Conservation (phyloP, 768 basidiomycete genomes). For the Chalciporus pseudorubinellus region DNA sequence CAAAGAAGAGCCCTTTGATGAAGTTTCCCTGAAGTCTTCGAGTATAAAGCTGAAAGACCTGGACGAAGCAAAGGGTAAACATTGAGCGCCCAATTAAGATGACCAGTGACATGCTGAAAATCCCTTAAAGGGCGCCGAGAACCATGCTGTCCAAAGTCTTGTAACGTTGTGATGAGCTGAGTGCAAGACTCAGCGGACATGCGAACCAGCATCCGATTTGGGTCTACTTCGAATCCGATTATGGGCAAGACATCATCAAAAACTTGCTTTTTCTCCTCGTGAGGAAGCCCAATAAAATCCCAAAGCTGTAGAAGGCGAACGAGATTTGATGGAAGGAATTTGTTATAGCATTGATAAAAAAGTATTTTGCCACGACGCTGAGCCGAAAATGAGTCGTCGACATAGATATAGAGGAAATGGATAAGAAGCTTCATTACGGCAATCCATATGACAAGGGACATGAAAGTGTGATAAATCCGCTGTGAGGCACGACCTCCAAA, state of each 20-base stretch:
- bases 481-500: constrained; percentile 26
- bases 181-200: constrained; percentile 6
- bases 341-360: neutral
- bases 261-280: constrained; percentile 32
- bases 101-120: constrained; percentile 34
- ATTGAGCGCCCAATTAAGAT: constrained; percentile 41
- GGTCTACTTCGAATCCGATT: constrained; percentile 37
- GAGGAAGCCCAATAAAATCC: constrained; percentile 31
- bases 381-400: constrained; percentile 28
- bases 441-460: constrained; percentile 32
- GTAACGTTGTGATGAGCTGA: constrained; percentile 15
- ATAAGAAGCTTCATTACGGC: constrained; percentile 17
- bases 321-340: neutral
- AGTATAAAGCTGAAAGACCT: constrained; percentile 32
- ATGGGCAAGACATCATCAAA: constrained; percentile 1
- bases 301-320: constrained; percentile 27
- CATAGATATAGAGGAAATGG: constrained; percentile 19
- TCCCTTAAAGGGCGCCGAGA: constrained; percentile 3
- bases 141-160: constrained; percentile 7
- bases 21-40: constrained; percentile 32
- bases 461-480: constrained; percentile 31
- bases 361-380: neutral
- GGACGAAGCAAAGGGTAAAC: constrained; percentile 38
- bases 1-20: neutral
- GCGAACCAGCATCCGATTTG: constrained; percentile 21